Evolutionary conservation across 192 early-diverging fungal genomes (phyloP).

Genomic region (Lobosporangium transversale): DNA sequence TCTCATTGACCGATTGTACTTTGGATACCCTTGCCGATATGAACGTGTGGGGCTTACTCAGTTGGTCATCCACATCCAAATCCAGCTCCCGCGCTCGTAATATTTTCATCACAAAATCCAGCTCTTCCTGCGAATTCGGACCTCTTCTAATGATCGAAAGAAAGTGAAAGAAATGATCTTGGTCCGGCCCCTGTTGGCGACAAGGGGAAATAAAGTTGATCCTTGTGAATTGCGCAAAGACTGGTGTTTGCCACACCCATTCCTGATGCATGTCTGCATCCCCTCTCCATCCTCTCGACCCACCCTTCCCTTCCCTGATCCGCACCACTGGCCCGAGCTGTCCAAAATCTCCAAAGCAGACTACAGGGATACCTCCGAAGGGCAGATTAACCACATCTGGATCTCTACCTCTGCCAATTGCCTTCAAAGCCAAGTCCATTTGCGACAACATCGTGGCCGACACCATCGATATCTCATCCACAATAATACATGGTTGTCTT

Average conservation of each 20-base stretch:
- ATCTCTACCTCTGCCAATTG: neutral
- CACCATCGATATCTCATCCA: neutral
- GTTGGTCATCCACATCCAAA: no score
- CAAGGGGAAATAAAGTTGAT: neutral
- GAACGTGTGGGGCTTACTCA: no score
- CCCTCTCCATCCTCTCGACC: neutral
- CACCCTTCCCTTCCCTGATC: no score
- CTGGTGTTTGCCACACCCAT: neutral
- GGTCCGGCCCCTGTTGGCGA: no score
- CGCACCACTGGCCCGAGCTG: neutral
- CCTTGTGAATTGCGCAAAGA: neutral
- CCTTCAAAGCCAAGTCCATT: neutral
- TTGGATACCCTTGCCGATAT: no score
- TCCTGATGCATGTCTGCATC: neutral
- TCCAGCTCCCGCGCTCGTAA: no score
- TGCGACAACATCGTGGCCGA: neutral
- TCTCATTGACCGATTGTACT: no score
- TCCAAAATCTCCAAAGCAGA: neutral
- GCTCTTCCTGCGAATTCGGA: no score
- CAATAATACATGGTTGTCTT: neutral
- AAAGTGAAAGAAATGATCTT: no score
- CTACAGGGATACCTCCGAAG: neutral
- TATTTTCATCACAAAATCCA: no score
- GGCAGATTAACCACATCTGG: no score
- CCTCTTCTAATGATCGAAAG: no score